Base-by-base conservation (phyloP, 345 rosid genomes). In the Salix udensis region DNA sequence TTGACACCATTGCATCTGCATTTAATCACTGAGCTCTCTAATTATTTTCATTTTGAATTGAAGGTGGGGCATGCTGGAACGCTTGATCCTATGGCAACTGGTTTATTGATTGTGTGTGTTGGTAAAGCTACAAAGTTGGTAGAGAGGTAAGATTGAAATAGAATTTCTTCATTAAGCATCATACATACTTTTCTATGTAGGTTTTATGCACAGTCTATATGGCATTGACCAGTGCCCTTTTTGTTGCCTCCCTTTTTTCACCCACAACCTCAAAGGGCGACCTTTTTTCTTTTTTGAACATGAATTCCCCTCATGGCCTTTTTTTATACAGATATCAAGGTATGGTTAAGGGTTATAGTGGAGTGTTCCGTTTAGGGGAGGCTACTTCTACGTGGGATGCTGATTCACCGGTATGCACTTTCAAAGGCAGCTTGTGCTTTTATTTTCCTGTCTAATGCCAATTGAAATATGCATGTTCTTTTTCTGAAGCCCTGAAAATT, bases 51-150 rank as follows among this genome's bases (percentile, higher is more conserved):
- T 76, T 71, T 72, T 68, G 80, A 48, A 11, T 68, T 79, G 24
- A 68, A 96, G 99, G 99, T 96, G 39, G 99, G 97, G 74, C 98
- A 93, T 85, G 98, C 98, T 82, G 99, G 98, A 74, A 93, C 99
- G 6, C 97, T 93, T 80, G 99, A 96, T 88, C 99, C 99, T 60
- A 92, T 93, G 98, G 98, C 99, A 81, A 91, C 98, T 71, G 99
- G 97, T 44, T 85, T 96, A 71, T 86, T 96, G 79, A 96, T 96
- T 55, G 94, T 96, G 53, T 95, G 97, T 72, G 85, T 96, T 21
- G 96, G 99, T 70, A 93, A 87, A 88, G 97, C 98, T 69, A 96
- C 97, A 24, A 96, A 96, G 81, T 78, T 92, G 78, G 99, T 88
- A 69, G 97, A 96, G 28, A 86, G 90, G 98, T 96, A 81, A 71